Percentiles rank a stretch among this genome's conserved stretches.
Evolutionary conservation across 208 protist genomes (phyloP).

Genomic region (Acanthamoeba rhysodes): DNA sequence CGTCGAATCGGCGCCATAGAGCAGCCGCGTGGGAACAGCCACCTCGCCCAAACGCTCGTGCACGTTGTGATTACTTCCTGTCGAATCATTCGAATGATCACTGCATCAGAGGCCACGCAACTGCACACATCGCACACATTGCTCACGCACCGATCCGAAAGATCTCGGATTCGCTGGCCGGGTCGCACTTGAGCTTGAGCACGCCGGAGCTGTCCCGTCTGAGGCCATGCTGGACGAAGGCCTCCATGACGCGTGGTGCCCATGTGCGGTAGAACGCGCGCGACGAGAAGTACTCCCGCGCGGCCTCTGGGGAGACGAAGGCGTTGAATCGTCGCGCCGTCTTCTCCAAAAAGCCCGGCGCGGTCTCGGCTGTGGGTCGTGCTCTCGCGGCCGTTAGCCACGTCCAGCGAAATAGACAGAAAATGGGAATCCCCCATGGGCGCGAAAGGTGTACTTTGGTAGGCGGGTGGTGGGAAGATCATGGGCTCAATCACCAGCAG

Average conservation of each 20-base stretch:
- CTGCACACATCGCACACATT: neutral
- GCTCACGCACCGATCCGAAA: neutral
- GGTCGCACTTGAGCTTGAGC: slow-evolving; percentile 56
- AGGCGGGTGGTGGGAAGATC: slow-evolving; percentile 27
- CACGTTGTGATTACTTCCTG: slow-evolving; percentile 4
- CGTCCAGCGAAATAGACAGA: neutral
- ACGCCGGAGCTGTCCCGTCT: neutral
- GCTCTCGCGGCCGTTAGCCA: neutral
- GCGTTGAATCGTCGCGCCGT: slow-evolving; percentile 25
- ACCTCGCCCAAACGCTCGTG: slow-evolving; percentile 25
- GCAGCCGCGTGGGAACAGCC: neutral
- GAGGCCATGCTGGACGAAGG: neutral
- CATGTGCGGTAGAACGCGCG: slow-evolving; percentile 12
- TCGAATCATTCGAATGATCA: neutral
- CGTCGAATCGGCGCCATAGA: neutral
- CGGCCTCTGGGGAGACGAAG: neutral
- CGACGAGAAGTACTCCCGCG: neutral
- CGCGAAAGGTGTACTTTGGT: neutral
- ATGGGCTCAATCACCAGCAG: slow-evolving; percentile 58
- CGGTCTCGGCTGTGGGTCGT: neutral
- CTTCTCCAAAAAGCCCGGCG: neutral
- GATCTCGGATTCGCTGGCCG: neutral
- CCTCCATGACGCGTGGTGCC: neutral
- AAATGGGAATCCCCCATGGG: too few species aligned
- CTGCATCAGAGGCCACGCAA: neutral